Conservation (phyloP, 345 rosid genomes). For the Brassica juncea region DNA sequence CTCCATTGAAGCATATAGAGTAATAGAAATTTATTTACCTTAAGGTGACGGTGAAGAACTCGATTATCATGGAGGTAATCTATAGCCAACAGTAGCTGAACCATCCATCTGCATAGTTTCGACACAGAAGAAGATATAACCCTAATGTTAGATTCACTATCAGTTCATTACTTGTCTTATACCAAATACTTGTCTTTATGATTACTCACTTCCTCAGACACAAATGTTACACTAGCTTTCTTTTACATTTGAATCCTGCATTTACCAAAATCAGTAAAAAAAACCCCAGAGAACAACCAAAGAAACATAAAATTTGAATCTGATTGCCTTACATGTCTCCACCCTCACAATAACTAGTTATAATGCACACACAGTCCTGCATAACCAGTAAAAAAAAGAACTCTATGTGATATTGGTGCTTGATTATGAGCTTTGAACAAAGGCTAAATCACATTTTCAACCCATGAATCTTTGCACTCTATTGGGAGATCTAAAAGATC, state of each 20-base stretch:
- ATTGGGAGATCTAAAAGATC: background rate
- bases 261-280: background rate
- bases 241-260: slow-evolving; percentile 80
- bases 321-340: slow-evolving; percentile 79
- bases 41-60: slow-evolving; percentile 92
- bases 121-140: slow-evolving; percentile 40
- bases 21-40: slow-evolving; percentile 45
- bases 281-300: slow-evolving; percentile 6
- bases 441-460: slow-evolving; percentile 65
- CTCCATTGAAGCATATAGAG: slow-evolving; percentile 19
- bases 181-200: slow-evolving; percentile 20
- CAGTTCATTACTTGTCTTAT: background rate
- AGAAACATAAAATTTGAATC: slow-evolving; percentile 4
- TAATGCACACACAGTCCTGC: slow-evolving; percentile 82
- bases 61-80: slow-evolving; percentile 96
- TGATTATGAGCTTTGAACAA: slow-evolving; percentile 2
- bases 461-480: slow-evolving; percentile 73
- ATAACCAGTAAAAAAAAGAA: slow-evolving; percentile 10
- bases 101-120: slow-evolving; percentile 94
- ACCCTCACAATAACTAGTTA: slow-evolving; percentile 84
- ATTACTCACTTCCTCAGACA: slow-evolving; percentile 74
- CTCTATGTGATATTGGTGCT: background rate
- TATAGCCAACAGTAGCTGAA: slow-evolving; percentile 83
- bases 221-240: slow-evolving; percentile 76
- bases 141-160: slow-evolving; percentile 9